These are phyloP conservation scores for Coleophoma cylindrospora DNA, from an alignment of 2,329 filamentous ascomycete species.

Conservation along the genomic window DNA sequence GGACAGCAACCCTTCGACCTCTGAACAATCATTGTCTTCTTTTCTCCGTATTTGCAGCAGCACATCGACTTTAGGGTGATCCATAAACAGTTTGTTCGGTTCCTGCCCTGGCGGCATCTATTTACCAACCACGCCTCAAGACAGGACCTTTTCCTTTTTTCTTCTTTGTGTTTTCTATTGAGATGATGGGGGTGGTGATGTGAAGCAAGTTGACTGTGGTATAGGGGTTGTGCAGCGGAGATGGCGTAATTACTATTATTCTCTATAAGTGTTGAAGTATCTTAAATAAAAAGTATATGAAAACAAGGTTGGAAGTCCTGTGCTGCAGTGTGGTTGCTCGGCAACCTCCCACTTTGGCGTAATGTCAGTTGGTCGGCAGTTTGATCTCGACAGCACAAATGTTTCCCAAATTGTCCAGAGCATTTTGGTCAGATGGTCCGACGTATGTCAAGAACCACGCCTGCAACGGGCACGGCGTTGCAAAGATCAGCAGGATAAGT, in stretches of 20 bases:
- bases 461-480: no score
- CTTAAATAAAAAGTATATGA: no score
- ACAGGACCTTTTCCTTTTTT: not conserved
- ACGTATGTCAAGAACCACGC: no score
- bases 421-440: no score
- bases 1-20: not conserved
- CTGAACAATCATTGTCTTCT: not conserved
- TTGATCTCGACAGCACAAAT: no score
- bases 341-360: no score
- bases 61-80: not conserved
- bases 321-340: no score
- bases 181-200: not conserved
- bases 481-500: no score
- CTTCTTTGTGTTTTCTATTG: not conserved
- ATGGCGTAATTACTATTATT: not conserved
- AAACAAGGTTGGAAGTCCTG: no score
- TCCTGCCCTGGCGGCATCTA: conserved; percentile 1
- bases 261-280: no score
- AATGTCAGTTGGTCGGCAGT: no score
- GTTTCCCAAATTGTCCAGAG: no score
- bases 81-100: not conserved
- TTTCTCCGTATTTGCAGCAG: not conserved
- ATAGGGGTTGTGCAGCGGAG: not conserved
- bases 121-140: not conserved
- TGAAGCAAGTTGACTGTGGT: not conserved